phyloP scores from a whole-genome alignment of 306 rosid species.

The Biancaea sappan region DNA sequence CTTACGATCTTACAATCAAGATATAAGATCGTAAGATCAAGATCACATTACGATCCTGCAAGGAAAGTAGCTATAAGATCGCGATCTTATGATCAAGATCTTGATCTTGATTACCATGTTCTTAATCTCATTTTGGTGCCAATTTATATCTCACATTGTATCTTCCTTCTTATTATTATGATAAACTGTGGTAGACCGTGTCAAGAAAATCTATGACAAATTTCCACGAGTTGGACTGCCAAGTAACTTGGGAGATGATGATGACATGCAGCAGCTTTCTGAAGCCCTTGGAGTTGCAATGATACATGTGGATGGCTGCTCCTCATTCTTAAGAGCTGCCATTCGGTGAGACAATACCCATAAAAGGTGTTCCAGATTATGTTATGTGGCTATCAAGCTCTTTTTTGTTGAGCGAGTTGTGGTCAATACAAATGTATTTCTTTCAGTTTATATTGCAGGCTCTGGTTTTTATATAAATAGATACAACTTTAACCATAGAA shows the following conservation, averaged over 20 bases:
- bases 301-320: constrained; percentile 85
- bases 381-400: neutral
- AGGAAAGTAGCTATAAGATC: too few relatives aligned
- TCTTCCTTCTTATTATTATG: constrained; percentile 38
- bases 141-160: neutral
- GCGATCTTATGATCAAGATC: too few relatives aligned
- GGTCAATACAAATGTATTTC: neutral
- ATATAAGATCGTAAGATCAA: too few relatives aligned
- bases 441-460: neutral
- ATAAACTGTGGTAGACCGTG: constrained; percentile 53
- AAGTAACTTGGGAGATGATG: constrained; percentile 68
- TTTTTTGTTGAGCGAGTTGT: neutral
- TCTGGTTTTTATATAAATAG: neutral
- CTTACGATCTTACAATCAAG: too few relatives aligned
- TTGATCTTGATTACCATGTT: too few relatives aligned
- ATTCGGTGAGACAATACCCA: constrained; percentile 56
- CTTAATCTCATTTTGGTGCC: constrained; percentile 11
- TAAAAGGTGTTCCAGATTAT: constrained; percentile 14
- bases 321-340: constrained; percentile 89
- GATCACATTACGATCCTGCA: too few relatives aligned
- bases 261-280: constrained; percentile 75
- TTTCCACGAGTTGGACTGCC: constrained; percentile 77
- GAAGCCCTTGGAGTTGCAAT: constrained; percentile 84
- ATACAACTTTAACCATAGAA: too few relatives aligned
- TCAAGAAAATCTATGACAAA: constrained; percentile 64